These are phyloP conservation scores for Sarocladiaceae sp. DNA, from an alignment of 2,329 filamentous ascomycete genomes.

Conservation along the genomic window DNA sequence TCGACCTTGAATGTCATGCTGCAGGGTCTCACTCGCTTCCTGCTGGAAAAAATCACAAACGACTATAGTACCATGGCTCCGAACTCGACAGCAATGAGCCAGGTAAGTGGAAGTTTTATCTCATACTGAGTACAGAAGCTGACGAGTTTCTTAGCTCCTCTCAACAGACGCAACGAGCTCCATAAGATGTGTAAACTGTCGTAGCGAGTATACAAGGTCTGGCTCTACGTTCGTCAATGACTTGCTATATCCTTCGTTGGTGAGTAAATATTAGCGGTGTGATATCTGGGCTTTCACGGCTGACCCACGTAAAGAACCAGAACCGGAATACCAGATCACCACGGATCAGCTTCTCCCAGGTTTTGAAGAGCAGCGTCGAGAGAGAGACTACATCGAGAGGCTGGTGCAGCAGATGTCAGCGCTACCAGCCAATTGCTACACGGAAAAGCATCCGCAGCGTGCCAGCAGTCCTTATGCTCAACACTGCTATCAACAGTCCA, in stretches of 20 bases:
- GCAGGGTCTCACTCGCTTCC: conserved; percentile 77
- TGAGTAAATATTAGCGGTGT: conserved; percentile 16
- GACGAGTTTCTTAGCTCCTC: conserved; percentile 37
- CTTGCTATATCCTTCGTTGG: conserved; percentile 63
- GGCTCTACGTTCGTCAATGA: conserved; percentile 80
- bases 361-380: conserved; percentile 89
- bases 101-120: conserved; percentile 34
- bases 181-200: conserved; percentile 81
- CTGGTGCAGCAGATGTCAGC: conserved; percentile 87
- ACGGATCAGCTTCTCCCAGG: conserved; percentile 72
- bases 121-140: background rate
- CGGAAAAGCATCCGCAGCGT: conserved; percentile 77
- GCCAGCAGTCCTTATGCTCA: conserved; percentile 82
- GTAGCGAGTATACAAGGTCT: conserved; percentile 75
- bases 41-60: conserved; percentile 72
- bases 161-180: conserved; percentile 64
- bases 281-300: background rate
- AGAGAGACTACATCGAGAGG: conserved; percentile 82
- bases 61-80: conserved; percentile 67
- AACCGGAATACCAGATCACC: conserved; percentile 43
- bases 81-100: conserved; percentile 60
- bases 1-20: conserved; percentile 74
- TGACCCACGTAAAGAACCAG: conserved; percentile 35
- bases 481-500: conserved; percentile 65
- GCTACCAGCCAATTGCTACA: conserved; percentile 82